Percentiles rank a stretch among this genome's conserved stretches.
Conservation (phyloP, 2,329 filamentous ascomycete species). For the Scytalidium lignicola region DNA sequence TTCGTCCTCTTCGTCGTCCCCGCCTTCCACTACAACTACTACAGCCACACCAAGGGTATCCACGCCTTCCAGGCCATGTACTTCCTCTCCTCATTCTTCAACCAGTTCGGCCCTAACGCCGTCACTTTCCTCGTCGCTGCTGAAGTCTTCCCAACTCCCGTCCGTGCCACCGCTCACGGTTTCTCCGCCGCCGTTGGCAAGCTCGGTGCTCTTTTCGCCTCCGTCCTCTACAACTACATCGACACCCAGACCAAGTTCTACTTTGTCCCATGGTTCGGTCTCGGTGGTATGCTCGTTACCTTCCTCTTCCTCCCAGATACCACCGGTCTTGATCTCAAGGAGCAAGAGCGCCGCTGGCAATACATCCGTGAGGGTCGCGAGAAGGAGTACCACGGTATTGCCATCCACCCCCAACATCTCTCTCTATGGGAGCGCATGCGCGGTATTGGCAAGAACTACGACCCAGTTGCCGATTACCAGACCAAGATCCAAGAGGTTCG, state of each 20-base stretch:
- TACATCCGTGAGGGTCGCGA: conserved; percentile 77
- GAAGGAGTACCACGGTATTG: conserved; percentile 85
- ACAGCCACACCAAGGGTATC: conserved; percentile 65
- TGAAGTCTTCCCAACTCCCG: conserved; percentile 91
- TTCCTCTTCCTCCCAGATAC: conserved; percentile 90
- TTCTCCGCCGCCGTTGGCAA: conserved; percentile 92
- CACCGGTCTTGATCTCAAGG: conserved; percentile 91
- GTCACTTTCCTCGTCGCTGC: conserved; percentile 95
- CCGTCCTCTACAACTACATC: conserved; percentile 93
- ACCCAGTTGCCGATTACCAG: conserved; percentile 77
- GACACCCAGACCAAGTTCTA: conserved; percentile 78
- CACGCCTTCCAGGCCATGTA: conserved; percentile 97
- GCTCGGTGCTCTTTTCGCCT: conserved; percentile 77
- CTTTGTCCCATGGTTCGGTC: conserved; percentile 92
- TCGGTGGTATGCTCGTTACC: conserved; percentile 79
- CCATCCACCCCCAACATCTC: conserved; percentile 83
- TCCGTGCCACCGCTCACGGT: conserved; percentile 90
- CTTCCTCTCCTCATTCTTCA: conserved; percentile 97
- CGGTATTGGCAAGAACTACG: conserved; percentile 75
- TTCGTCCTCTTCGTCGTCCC: conserved; percentile 93
- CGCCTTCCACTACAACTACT: conserved; percentile 83
- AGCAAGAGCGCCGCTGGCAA: conserved; percentile 90
- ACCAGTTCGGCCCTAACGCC: conserved; percentile 90
- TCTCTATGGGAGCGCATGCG: conserved; percentile 80
- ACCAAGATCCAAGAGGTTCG: conserved; percentile 81